Evolutionary conservation across 2,329 filamentous ascomycete genomes (phyloP).

Genomic region (Verticillium dahliae): DNA sequence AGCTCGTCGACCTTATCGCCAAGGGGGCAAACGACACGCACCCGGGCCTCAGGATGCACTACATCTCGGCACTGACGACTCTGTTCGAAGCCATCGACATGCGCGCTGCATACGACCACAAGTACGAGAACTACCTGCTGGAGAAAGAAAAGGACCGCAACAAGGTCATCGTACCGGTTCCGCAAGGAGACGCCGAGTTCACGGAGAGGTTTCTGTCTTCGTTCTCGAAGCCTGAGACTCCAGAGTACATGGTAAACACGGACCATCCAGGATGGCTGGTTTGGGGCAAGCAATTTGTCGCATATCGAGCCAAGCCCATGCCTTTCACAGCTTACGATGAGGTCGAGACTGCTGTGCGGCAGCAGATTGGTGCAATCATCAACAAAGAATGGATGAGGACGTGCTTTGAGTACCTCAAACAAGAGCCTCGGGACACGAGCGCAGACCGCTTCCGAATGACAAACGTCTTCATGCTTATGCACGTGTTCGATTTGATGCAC

Average conservation of each 20-base stretch:
- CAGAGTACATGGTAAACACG: constrained; percentile 84
- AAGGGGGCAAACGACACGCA: constrained; percentile 84
- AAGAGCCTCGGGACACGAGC: constrained; percentile 78
- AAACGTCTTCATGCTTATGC: constrained; percentile 78
- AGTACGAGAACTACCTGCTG: constrained; percentile 78
- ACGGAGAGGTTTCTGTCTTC: constrained; percentile 71
- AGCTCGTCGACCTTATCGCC: constrained; percentile 77
- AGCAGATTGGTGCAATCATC: constrained; percentile 73
- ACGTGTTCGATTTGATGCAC: constrained; percentile 85
- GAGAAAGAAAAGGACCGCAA: constrained; percentile 74
- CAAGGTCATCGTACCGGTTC: constrained; percentile 66
- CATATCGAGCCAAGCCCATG: constrained; percentile 64
- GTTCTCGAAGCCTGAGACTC: constrained; percentile 66
- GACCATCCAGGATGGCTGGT: constrained; percentile 96
- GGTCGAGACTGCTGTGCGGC: constrained; percentile 65
- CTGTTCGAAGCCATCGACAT: constrained; percentile 84
- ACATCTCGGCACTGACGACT: constrained; percentile 68
- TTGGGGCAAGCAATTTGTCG: constrained; percentile 84
- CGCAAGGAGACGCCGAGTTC: constrained; percentile 68
- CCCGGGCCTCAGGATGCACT: constrained; percentile 75
- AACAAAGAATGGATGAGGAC: constrained; percentile 80
- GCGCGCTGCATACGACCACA: constrained; percentile 77
- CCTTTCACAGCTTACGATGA: constrained; percentile 71
- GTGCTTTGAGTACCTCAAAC: constrained; percentile 90
- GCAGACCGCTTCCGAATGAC: constrained; percentile 86